Base-by-base conservation (phyloP, 2,329 filamentous ascomycete species). In the Phyllachora maydis region DNA sequence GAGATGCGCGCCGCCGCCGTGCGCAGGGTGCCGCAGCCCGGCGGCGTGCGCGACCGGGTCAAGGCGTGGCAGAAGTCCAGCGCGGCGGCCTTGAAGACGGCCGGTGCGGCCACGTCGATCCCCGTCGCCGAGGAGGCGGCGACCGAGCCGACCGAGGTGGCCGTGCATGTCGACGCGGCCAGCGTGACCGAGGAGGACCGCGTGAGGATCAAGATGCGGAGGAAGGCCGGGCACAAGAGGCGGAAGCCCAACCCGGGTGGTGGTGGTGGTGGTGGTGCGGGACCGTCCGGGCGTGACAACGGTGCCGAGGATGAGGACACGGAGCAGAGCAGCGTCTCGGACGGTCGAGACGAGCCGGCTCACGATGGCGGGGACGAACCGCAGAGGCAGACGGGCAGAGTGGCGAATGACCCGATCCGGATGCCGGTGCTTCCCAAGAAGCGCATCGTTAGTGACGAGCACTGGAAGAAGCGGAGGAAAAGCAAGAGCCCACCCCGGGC, bases 401-500 rank as follows among this genome's bases (percentile, higher is more conserved):
- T 10, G 33, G 36, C 21, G 31, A 37, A 12, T 23, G 32, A 15
- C 29, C 28, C 7, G 30, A 32, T n/a, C 27, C 35, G 19, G 32
- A 32, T 7, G 31, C 26, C 67, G 24, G 46, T 56, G 23, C 66
- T 78, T 21, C 85, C 85, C 10, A 82, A 79, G 50, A 93, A 91
- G 57, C 68, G 83, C 32, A 79, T 95, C 25, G 68, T 93, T 30
- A 93, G 83, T 43, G 85, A 95, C 49, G 75, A 77, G 26, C 78
- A 92, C 49, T 95, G 85, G 77, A 67, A 67, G 48, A 71, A 68
- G 39, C 36, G 38, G 29, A 45, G 49, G 43, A 63, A 59, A 30
- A 59, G 56, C 28, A 60, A 56, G 29, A 58, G 42, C 8, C 45
- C 51, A 3, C 49, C 50, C 24, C 24, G 27, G 9, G 35, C 40